Conservation (phyloP, 2,329 filamentous ascomycete genomes). For the Alternaria arborescens region DNA sequence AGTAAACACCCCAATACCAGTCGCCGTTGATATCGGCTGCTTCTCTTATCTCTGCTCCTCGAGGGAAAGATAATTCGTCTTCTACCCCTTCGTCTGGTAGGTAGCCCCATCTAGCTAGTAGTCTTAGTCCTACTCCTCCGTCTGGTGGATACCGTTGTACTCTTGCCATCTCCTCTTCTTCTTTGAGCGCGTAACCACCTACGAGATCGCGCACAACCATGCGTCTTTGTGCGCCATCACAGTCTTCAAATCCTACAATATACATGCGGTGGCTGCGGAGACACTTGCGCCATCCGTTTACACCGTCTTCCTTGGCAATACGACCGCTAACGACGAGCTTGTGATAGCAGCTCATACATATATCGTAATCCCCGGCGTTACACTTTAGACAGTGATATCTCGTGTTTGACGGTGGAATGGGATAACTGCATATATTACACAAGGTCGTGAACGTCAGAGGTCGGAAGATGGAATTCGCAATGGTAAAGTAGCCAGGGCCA, state of each 20-base stretch:
- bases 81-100: conserved; percentile 70
- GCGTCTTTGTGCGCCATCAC: conserved; percentile 71
- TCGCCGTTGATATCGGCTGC: conserved; percentile 88
- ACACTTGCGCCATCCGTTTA: conserved; percentile 84
- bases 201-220: conserved; percentile 76
- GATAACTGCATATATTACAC: conserved; percentile 79
- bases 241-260: conserved; percentile 77
- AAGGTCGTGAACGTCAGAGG: conserved; percentile 75
- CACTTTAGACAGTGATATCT: conserved; percentile 85
- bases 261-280: conserved; percentile 84
- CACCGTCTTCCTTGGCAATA: conserved; percentile 78
- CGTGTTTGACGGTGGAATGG: conserved; percentile 73
- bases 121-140: conserved; percentile 73
- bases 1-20: conserved; percentile 89
- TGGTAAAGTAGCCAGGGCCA: conserved; percentile 43
- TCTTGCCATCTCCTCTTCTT: conserved; percentile 56
- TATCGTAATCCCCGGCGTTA: conserved; percentile 83
- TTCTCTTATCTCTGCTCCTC: conserved; percentile 82
- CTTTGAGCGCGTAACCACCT: conserved; percentile 75
- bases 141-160: conserved; percentile 71
- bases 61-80: conserved; percentile 86
- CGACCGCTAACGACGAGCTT: conserved; percentile 69
- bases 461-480: conserved; percentile 61
- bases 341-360: conserved; percentile 81
- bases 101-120: conserved; percentile 77